Percentiles rank a stretch among this genome's conserved stretches.
phyloP scores from a whole-genome alignment of 257 asterid species.

The Solanum pimpinellifolium region DNA sequence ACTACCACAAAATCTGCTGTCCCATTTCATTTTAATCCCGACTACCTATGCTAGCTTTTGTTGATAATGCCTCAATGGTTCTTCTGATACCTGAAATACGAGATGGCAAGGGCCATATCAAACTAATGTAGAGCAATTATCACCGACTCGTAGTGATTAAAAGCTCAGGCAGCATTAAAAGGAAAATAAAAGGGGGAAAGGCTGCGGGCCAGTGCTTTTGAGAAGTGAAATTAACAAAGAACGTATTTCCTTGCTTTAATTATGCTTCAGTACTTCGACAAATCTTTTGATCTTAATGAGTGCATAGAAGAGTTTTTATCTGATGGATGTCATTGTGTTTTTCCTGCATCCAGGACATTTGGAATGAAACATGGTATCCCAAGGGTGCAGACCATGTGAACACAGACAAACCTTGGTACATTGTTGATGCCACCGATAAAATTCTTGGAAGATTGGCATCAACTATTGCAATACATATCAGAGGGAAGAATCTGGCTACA shows the following conservation, averaged over 20 bases:
- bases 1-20: neutral
- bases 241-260: neutral
- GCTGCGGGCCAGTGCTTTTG: neutral
- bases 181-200: neutral
- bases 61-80: neutral
- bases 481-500: slow-evolving; percentile 88
- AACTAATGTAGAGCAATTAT: neutral
- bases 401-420: slow-evolving; percentile 74
- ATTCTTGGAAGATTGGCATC: slow-evolving; percentile 93
- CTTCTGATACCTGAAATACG: neutral
- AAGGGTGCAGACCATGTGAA: slow-evolving; percentile 82
- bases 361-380: slow-evolving; percentile 96
- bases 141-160: neutral
- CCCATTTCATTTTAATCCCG: neutral
- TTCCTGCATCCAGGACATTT: slow-evolving; percentile 51
- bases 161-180: neutral
- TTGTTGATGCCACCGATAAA: slow-evolving; percentile 87
- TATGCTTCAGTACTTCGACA: neutral
- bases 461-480: slow-evolving; percentile 70
- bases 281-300: neutral
- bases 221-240: neutral
- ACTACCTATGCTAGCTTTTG: neutral
- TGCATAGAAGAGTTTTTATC: neutral
- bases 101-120: neutral
- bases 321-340: neutral